phyloP scores from a whole-genome alignment of 2,329 filamentous ascomycete genomes.

The Aspergillus fijiensis region DNA sequence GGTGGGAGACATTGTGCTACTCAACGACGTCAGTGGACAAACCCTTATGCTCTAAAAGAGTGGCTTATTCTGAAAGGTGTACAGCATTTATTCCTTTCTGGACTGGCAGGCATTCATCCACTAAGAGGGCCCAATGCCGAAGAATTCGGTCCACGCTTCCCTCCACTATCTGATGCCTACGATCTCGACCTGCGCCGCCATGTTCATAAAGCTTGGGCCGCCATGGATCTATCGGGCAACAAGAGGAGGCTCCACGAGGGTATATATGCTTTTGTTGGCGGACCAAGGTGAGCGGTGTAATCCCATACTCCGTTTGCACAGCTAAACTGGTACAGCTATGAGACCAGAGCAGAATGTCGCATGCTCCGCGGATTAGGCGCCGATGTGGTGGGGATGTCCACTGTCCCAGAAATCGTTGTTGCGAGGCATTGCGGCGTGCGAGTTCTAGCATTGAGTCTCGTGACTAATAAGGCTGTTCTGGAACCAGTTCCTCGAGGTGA shows the following conservation, averaged over 20 bases:
- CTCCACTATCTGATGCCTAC: constrained; percentile 65
- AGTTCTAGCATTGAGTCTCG: constrained; percentile 64
- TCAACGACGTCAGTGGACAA: constrained; percentile 58
- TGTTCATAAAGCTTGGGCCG: constrained; percentile 58
- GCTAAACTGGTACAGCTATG: constrained; percentile 48
- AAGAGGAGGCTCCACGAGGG: constrained; percentile 59
- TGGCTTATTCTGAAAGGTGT: constrained; percentile 13
- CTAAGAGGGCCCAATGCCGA: constrained; percentile 63
- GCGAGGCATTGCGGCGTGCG: constrained; percentile 64
- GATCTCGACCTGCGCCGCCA: constrained; percentile 60
- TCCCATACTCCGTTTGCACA: constrained; percentile 9
- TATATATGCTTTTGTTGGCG: constrained; percentile 64
- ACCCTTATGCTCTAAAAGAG: not conserved
- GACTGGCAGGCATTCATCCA: constrained; percentile 61
- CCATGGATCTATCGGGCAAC: constrained; percentile 46
- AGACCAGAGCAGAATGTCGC: constrained; percentile 64
- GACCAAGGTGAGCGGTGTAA: constrained; percentile 52
- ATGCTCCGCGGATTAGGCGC: constrained; percentile 61
- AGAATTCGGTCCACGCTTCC: constrained; percentile 63
- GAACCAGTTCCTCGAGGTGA: constrained; percentile 60
- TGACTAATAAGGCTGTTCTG: constrained; percentile 64
- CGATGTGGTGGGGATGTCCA: constrained; percentile 71
- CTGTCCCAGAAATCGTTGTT: constrained; percentile 66
- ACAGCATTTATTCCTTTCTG: constrained; percentile 63
- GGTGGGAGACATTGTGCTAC: constrained; percentile 64